Evolutionary conservation across 2,329 filamentous ascomycete species (phyloP).

Genomic region (Orbilia oligospora): DNA sequence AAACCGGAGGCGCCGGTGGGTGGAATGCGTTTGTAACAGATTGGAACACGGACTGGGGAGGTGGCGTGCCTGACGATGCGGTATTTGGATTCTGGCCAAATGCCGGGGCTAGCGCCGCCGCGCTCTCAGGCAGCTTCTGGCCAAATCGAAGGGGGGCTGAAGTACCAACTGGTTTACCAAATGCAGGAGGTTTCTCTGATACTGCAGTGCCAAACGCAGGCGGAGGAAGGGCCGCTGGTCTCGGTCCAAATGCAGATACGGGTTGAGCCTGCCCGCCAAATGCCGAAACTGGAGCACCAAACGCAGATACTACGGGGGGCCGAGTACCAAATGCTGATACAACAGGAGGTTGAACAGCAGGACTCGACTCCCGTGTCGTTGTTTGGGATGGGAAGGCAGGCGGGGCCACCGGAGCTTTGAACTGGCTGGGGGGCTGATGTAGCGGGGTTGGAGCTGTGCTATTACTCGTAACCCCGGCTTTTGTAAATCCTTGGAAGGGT

Average conservation of each 20-base stretch:
- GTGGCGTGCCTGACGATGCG: slow-evolving; percentile 20
- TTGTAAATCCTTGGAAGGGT: slow-evolving; percentile 39
- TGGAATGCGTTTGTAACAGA: slow-evolving; percentile 9
- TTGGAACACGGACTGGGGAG: slow-evolving; percentile 29
- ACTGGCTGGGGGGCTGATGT: not conserved
- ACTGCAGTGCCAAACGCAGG: slow-evolving; percentile 39
- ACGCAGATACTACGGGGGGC: slow-evolving; percentile 38
- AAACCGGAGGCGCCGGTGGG: slow-evolving; percentile 5
- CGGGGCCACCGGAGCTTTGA: slow-evolving; percentile 24
- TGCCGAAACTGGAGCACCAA: slow-evolving; percentile 34
- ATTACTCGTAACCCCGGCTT: not conserved
- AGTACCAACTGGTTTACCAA: slow-evolving; percentile 26
- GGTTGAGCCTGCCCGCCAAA: slow-evolving; percentile 26
- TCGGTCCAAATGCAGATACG: slow-evolving; percentile 10
- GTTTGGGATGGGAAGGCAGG: slow-evolving; percentile 33
- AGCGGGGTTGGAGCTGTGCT: not conserved
- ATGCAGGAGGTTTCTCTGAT: slow-evolving; percentile 25
- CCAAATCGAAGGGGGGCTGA: slow-evolving; percentile 38
- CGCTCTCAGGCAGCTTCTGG: slow-evolving; percentile 12
- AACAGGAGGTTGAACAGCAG: slow-evolving; percentile 20
- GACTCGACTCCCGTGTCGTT: slow-evolving; percentile 16
- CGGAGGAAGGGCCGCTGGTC: not conserved
- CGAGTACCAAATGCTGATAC: slow-evolving; percentile 34
- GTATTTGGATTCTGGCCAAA: slow-evolving; percentile 39
- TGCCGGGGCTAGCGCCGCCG: not conserved